Base-by-base conservation (phyloP, 495 filamentous ascomycete species). In the Parathielavia hyrcaniae region DNA sequence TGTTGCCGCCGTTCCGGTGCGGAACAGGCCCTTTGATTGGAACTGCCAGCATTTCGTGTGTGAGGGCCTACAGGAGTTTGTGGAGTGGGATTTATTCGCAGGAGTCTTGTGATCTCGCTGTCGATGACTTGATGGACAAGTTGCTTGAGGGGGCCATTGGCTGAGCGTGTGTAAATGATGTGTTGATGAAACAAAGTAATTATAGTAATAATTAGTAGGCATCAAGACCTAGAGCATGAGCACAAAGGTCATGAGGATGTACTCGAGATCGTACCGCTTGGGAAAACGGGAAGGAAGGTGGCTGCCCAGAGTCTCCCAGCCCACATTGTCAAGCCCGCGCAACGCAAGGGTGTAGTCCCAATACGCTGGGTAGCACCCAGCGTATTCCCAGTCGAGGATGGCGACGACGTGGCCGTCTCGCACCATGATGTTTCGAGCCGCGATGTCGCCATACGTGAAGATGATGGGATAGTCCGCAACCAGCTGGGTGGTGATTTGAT, bases 31-130 rank as follows among this genome's bases (percentile, higher is more conserved):
- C 1, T 5, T 4, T 1, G 49, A 51, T 23, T 51, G 49, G 49
- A 51, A 51, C 12, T 51, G 49, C 10, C 49, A 51, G 19, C 20
- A 22, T 9, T 51, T 51, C n/a, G 2, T 51, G n/a, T 51, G 23
- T 20, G 49, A 51, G 35, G 49, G 49, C 17, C 8, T 51, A 5
- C 49, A 51, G 19, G 49, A 22, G 34, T 35, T 51, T 12, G 49
- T 51, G 49, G 19, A 22, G 35, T 10, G 49, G 49, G 19, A 39
- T 8, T 11, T 32, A 38, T 16, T 20, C 32, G 34, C 30, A 35
- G n/a, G 48, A 50, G 32, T 50, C 32, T 30, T 50, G 22, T n/a
- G 48, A 50, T 14, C 17, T 5, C 5, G 48, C 38, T 3, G 32
- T 13, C 11, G 19, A 19, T 6, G 49, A 51, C 19, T 20, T 39